phyloP scores from a whole-genome alignment of 2,329 filamentous ascomycete species.

The Ophiocordyceps robertsii region DNA sequence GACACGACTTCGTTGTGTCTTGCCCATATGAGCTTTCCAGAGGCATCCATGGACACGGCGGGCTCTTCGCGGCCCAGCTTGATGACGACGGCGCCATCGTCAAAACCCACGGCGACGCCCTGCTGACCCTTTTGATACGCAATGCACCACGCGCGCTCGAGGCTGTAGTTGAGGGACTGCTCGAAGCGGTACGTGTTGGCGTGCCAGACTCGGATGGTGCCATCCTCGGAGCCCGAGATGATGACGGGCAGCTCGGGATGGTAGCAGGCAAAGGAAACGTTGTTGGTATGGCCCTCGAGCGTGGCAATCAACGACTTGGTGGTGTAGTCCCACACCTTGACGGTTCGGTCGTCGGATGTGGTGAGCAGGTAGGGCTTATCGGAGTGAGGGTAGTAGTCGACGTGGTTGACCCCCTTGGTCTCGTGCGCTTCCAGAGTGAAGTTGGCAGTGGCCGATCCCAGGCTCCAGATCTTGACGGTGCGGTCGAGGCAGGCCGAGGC shows the following conservation, averaged over 20 bases:
- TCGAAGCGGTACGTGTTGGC: conserved; percentile 94
- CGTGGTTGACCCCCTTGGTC: conserved; percentile 94
- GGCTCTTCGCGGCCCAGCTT: conserved; percentile 97
- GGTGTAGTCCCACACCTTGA: conserved; percentile 99
- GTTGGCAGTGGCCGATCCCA: conserved; percentile 87
- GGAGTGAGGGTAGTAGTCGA: conserved; percentile 73
- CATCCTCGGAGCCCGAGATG: conserved; percentile 94
- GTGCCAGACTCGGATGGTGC: conserved; percentile 96
- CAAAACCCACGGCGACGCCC: conserved; percentile 88
- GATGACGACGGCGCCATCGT: conserved; percentile 93
- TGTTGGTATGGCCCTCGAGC: conserved; percentile 91
- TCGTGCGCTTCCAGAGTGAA: conserved; percentile 96
- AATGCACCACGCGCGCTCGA: conserved; percentile 96
- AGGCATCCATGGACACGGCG: conserved; percentile 91
- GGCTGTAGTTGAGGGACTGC: conserved; percentile 87
- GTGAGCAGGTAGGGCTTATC: conserved; percentile 83
- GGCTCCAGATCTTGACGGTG: conserved; percentile 95
- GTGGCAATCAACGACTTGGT: conserved; percentile 96
- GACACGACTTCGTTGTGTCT: conserved; percentile 91
- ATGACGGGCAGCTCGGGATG: conserved; percentile 95
- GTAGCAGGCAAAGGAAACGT: conserved; percentile 96
- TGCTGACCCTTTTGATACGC: conserved; percentile 91
- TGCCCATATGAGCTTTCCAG: conserved; percentile 93
- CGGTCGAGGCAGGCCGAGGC: conserved; percentile 91
- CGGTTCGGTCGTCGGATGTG: conserved; percentile 88